These are phyloP conservation scores for Saccharum hybrid DNA, from an alignment of 202 grass and related monocot genomes.

Conservation along the genomic window DNA sequence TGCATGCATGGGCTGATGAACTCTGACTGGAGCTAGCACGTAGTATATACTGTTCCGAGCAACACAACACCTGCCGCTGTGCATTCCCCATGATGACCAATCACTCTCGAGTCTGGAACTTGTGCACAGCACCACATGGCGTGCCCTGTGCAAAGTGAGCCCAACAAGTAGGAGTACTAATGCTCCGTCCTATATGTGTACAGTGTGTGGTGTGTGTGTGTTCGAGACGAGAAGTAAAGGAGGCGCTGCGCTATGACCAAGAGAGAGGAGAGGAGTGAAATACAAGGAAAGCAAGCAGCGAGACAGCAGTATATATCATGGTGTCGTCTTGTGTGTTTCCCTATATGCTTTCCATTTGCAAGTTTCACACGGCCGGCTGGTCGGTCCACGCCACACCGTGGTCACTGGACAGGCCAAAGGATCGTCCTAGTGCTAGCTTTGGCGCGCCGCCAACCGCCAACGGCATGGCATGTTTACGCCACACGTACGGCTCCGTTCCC, in stretches of 20 bases:
- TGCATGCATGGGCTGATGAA: too few relatives aligned
- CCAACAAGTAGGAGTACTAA: too few relatives aligned
- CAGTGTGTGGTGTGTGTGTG: too few relatives aligned
- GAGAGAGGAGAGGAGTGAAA: conserved; percentile 18
- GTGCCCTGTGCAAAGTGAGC: not conserved
- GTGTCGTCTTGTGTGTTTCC: not conserved
- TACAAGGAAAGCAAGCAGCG: conserved; percentile 27
- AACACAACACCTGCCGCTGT: not conserved
- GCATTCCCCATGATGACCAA: conserved; percentile 7
- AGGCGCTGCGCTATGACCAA: not conserved
- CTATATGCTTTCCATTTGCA: not conserved
- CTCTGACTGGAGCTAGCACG: too few relatives aligned
- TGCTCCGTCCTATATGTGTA: too few relatives aligned
- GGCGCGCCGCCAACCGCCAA: too few relatives aligned
- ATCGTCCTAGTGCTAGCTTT: too few relatives aligned
- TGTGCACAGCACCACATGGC: not conserved
- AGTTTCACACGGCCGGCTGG: not conserved
- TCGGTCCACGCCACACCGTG: too few relatives aligned
- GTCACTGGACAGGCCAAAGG: too few relatives aligned
- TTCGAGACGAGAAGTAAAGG: conserved; percentile 8
- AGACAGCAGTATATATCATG: too few relatives aligned
- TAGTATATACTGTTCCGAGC: not conserved
- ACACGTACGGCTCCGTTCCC: too few relatives aligned
- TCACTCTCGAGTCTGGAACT: not conserved
- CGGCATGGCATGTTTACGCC: too few relatives aligned